Evolutionary conservation across 1,284 basidiomycete genomes (phyloP), one percentile per base, ranked within the genome.

Genomic region (Papiliotrema fonsecae): DNA sequence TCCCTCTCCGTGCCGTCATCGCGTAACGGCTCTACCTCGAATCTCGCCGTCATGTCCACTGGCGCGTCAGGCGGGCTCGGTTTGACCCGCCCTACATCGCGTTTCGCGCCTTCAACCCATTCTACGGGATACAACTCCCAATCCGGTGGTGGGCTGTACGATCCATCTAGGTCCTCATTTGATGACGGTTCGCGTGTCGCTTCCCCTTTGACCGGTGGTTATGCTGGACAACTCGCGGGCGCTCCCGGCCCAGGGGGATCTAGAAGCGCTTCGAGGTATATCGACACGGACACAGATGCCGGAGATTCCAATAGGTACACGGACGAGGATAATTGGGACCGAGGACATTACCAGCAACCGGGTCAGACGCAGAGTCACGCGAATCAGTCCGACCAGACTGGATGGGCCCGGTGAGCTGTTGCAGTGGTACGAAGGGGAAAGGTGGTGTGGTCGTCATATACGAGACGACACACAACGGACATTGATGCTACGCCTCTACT

Each of bases 21-120:
- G 3, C 49, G 47, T 11, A 26, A 46, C 7, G 57, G 49, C 21
- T 58, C 57, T 3, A 45, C 43, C 25, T 35, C 49, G 16, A 50
- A 52, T 42, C 39, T 55, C 35, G 34, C 41, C 18, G 25, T 39
- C 6, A 21, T 42, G 26, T 18, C 37, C 4, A 41, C 38, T 6
- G 39, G 39, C 19, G 6, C 30, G 13, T 24, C 26, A 14, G 11
- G 32, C 10, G 31, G 26, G 13, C 6, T 48, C 22, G n/a, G n/a
- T n/a, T n/a, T n/a, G n/a, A 47, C 46, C n/a, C 28, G 39, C 7
- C 38, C 46, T 25, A 34, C 28, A 13, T 48, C 46, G 16, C 26
- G 38, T 16, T 48, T 42, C 31, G 39, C 26, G 27, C 19, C 11
- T 11, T 27, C 26, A 9, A 41, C 27, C 39, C 9, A 11, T 13